Evolutionary conservation across 768 basidiomycete species (phyloP).

Genomic region (Calocera cornea): DNA sequence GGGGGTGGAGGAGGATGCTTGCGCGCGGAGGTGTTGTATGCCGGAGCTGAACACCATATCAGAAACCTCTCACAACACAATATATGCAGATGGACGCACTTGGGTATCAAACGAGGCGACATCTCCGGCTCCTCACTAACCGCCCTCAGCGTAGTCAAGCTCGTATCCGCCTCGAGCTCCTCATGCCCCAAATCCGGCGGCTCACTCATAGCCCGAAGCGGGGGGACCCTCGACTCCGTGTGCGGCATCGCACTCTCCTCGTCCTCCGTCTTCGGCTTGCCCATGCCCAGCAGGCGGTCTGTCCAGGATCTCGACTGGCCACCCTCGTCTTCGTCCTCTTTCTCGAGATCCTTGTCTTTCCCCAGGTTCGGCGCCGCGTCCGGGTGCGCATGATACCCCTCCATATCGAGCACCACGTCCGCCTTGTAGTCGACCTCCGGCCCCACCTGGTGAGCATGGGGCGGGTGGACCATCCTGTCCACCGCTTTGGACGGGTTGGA

Average conservation of each 20-base stretch:
- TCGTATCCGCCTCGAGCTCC: background rate
- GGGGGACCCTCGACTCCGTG: background rate
- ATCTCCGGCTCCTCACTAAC: background rate
- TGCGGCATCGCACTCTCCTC: background rate
- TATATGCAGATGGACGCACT: background rate
- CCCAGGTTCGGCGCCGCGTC: constrained; percentile 15
- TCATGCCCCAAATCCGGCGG: background rate
- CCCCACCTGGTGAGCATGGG: background rate
- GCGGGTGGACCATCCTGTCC: background rate
- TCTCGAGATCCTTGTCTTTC: constrained; percentile 20
- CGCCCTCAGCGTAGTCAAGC: background rate
- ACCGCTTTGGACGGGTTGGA: background rate
- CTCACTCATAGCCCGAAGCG: background rate
- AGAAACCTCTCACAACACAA: background rate
- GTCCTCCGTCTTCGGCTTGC: background rate
- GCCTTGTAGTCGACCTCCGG: background rate
- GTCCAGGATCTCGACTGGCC: constrained; percentile 14
- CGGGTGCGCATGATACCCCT: background rate
- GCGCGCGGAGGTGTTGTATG: background rate
- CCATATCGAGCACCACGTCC: constrained; percentile 2
- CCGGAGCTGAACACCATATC: background rate
- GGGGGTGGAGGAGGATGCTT: constrained; percentile 12
- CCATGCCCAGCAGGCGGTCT: background rate
- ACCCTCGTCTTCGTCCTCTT: constrained; percentile 15
- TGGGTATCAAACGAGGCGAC: background rate